Evolutionary conservation across 2,329 filamentous ascomycete genomes (phyloP), one percentile per base, ranked within the genome.

Genomic region (Purpureocillium takamizusanense): DNA sequence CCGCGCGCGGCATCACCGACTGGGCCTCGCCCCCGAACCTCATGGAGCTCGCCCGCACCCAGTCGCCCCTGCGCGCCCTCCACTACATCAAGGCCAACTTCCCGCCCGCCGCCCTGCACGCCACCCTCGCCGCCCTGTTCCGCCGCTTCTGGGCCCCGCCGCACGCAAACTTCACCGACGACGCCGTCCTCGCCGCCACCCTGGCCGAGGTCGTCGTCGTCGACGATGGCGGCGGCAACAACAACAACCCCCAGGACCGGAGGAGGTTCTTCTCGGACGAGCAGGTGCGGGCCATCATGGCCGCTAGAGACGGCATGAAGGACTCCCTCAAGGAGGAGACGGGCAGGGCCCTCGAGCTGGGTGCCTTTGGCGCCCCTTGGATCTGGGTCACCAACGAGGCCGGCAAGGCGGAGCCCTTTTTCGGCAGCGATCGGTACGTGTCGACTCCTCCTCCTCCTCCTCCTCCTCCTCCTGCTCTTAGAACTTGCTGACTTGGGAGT

Each of bases 321-420:
- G 53, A 56, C 9, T 47, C 45, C 23, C 59, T 86, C 21, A 70
- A 71, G 42, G 63, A 59, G 5, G 70, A 70, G 32, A 88, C 83
- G 14, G 67, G 75, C 42, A 67, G 69, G 46, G 81, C 75, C 0
- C 56, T 86, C 13, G 71, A 75, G 29, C 65, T 63, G 36, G 85
- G 84, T 0, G 85, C 84, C 0, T 90, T 85, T 57, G 86, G 86
- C 0, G 76, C 78, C 36, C 86, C 86, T 2, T 90, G 85, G 84
- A 67, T 85, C 43, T 80, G 78, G 72, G 83, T 79, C 3, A 69
- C 66, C 14, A 76, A 82, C 48, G 55, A 52, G 2, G 56, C 70
- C 44, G 81, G 80, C 0, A 57, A 68, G 40, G 68, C 68, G 35
- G 78, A 84, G 61, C 75, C 80, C 0, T 86, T 88, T 55, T 89